phyloP scores from a whole-genome alignment of 129 eudicot species.

The Mikania micrantha region DNA sequence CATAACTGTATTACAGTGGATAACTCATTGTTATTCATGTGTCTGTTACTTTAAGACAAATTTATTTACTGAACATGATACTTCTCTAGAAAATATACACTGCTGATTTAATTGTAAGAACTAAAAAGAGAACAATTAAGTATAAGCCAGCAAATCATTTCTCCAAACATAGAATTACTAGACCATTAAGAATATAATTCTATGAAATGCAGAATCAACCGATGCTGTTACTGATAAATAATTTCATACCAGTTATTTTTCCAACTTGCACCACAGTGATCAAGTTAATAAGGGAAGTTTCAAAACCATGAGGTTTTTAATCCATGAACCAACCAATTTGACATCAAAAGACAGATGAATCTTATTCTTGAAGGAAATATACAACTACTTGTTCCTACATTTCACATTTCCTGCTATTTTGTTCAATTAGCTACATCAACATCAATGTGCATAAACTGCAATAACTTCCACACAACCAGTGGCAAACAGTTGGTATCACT shows the following conservation, averaged over 20 bases:
- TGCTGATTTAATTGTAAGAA: not conserved
- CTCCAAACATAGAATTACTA: not conserved
- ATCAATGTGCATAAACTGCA: slow-evolving; percentile 3
- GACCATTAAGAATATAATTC: not conserved
- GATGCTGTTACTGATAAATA: not conserved
- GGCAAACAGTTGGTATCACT: not conserved
- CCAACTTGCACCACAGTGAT: not conserved
- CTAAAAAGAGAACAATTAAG: not conserved
- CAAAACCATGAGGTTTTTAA: not conserved
- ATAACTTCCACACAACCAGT: not conserved
- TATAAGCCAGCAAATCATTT: not conserved
- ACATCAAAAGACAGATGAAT: not conserved
- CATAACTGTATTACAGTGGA: not conserved
- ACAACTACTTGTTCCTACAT: slow-evolving; percentile 8
- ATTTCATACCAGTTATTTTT: not conserved
- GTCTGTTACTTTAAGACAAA: slow-evolving; percentile 6
- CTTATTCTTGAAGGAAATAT: not conserved
- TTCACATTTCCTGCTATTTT: not conserved
- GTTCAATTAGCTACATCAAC: slow-evolving; percentile 2
- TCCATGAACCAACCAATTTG: not conserved
- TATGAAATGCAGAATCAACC: not conserved
- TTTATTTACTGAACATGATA: not conserved
- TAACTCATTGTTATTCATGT: slow-evolving; percentile 6
- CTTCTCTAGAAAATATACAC: not conserved
- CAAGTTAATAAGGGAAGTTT: not conserved